Evolutionary conservation across 1,284 basidiomycete genomes (phyloP).

Genomic region (Caloboletus inedulis): DNA sequence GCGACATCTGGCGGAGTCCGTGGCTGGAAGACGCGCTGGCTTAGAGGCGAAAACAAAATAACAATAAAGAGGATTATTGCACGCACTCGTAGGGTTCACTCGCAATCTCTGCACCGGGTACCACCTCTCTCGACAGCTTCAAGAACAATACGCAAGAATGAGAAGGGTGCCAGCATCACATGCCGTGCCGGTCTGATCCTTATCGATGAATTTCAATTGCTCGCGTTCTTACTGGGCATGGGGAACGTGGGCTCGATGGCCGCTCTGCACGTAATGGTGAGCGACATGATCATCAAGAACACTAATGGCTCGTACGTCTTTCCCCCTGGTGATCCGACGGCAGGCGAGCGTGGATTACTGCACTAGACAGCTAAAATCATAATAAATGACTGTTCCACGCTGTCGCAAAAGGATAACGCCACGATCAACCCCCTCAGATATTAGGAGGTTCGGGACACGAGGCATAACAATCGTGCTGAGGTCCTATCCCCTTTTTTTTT

Average conservation of each 20-base stretch:
- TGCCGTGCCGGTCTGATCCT: neutral
- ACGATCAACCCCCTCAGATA: conserved; percentile 16
- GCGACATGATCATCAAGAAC: neutral
- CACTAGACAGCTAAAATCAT: neutral
- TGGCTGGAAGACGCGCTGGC: conserved; percentile 9
- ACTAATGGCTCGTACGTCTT: conserved; percentile 11
- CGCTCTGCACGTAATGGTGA: conserved; percentile 13
- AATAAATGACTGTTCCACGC: conserved; percentile 4
- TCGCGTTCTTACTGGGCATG: neutral
- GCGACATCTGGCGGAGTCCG: conserved; percentile 1
- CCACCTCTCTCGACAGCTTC: neutral
- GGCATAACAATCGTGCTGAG: neutral
- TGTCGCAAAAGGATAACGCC: conserved; percentile 13
- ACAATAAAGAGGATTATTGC: neutral
- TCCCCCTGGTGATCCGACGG: conserved; percentile 12
- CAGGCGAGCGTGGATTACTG: neutral
- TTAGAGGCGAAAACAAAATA: neutral
- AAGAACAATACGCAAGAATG: neutral
- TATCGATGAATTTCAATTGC: neutral
- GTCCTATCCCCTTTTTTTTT: neutral
- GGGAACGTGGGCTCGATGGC: neutral
- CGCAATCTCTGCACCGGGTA: neutral
- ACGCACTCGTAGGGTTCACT: conserved; percentile 5
- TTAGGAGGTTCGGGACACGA: neutral
- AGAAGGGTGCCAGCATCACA: neutral